Conservation (phyloP, 805 yeast genomes). For the Nakazawaea anatomiae region DNA sequence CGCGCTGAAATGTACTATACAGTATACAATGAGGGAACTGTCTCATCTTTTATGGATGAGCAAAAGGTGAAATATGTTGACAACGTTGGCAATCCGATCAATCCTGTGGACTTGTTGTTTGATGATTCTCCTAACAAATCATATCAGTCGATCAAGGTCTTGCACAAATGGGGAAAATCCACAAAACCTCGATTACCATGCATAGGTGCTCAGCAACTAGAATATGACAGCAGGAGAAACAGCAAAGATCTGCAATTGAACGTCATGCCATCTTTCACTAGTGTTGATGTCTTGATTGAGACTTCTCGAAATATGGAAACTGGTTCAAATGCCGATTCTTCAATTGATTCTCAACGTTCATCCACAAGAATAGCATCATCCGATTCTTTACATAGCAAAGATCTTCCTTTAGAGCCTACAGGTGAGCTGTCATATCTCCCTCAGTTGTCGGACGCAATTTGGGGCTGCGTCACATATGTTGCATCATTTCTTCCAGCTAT, state of each 20-base stretch:
- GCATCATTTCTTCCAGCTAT: conserved; percentile 9
- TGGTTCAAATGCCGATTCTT: background rate
- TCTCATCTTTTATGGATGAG: background rate
- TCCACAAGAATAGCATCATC: background rate
- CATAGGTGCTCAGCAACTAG: conserved; percentile 6
- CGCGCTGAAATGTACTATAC: conserved; percentile 2
- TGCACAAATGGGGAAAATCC: conserved; percentile 1
- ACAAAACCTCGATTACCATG: background rate
- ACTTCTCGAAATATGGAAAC: background rate
- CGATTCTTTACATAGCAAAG: background rate
- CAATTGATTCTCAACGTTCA: too few species aligned
- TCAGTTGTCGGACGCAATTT: background rate
- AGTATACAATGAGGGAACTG: background rate
- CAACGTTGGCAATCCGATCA: background rate
- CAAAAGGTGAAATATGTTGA: background rate
- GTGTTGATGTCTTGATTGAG: background rate
- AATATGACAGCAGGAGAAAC: background rate
- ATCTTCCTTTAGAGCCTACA: background rate
- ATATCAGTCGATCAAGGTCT: background rate
- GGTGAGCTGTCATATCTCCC: background rate
- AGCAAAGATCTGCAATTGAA: background rate
- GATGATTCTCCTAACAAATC: background rate
- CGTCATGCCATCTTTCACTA: conserved; percentile 8
- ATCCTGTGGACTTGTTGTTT: conserved; percentile 7
- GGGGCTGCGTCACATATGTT: conserved; percentile 8